Evolutionary conservation across 352 stramenopile species (phyloP).

Genomic region (Phytophthora hybrid): DNA sequence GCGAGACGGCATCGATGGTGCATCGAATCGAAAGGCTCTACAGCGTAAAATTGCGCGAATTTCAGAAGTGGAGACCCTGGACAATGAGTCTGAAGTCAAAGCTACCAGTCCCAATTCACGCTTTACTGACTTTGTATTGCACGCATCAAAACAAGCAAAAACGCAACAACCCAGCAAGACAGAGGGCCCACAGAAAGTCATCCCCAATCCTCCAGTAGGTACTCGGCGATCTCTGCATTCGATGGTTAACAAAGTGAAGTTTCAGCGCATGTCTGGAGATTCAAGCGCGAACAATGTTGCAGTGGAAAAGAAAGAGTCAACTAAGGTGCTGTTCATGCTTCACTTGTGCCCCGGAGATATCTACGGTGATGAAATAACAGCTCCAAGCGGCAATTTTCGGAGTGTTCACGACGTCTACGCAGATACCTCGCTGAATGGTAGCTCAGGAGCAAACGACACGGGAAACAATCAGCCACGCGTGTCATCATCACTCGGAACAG

Average conservation of each 20-base stretch:
- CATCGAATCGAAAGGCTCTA: conserved; percentile 22
- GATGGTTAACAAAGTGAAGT: conserved; percentile 37
- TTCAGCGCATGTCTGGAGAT: conserved; percentile 26
- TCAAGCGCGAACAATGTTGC: conserved; percentile 6
- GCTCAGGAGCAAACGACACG: not conserved
- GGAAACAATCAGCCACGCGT: not conserved
- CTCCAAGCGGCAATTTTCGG: conserved; percentile 38
- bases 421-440: conserved; percentile 17
- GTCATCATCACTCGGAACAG: not conserved
- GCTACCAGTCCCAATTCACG: conserved; percentile 18
- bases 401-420: conserved; percentile 53
- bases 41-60: conserved; percentile 37
- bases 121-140: conserved; percentile 63
- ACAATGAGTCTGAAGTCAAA: conserved; percentile 6
- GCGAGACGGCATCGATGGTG: conserved; percentile 1
- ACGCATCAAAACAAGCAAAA: conserved; percentile 40
- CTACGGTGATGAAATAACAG: conserved; percentile 61
- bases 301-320: conserved; percentile 23
- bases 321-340: conserved; percentile 48
- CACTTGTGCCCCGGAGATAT: conserved; percentile 54
- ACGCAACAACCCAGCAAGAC: not conserved
- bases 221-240: conserved; percentile 29
- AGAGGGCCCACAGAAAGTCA: not conserved
- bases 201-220: not conserved
- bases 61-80: conserved; percentile 21